These are phyloP conservation scores for Colletotrichum plurivorum DNA, from an alignment of 2,329 filamentous ascomycete genomes.

Conservation along the genomic window DNA sequence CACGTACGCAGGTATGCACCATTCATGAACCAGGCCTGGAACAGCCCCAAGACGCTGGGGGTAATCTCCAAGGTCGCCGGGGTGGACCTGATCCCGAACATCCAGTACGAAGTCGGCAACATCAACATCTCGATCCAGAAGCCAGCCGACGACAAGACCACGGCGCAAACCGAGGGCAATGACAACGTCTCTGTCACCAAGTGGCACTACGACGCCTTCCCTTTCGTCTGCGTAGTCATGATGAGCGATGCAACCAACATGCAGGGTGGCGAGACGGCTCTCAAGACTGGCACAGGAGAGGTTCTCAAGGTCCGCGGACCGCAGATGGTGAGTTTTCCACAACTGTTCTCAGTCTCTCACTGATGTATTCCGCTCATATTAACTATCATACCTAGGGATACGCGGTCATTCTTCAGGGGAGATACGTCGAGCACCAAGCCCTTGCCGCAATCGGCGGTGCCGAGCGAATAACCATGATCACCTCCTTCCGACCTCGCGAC, in stretches of 20 bases:
- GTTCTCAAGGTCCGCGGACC: constrained; percentile 72
- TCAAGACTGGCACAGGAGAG: constrained; percentile 66
- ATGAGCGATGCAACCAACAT: constrained; percentile 74
- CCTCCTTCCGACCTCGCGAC: constrained; percentile 58
- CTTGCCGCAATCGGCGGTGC: constrained; percentile 54
- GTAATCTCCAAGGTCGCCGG: constrained; percentile 67
- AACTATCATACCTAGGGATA: constrained; percentile 49
- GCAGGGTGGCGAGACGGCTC: constrained; percentile 75
- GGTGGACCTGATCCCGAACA: constrained; percentile 66
- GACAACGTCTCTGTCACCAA: constrained; percentile 64
- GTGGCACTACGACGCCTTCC: constrained; percentile 77
- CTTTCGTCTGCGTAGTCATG: constrained; percentile 80
- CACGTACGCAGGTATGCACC: constrained; percentile 7
- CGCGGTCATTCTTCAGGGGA: constrained; percentile 60
- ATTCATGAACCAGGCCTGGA: constrained; percentile 62
- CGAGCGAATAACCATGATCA: constrained; percentile 63
- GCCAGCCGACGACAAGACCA: constrained; percentile 60
- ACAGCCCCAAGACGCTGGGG: constrained; percentile 56
- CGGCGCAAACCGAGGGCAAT: constrained; percentile 52
- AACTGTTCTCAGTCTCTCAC: too few relatives aligned
- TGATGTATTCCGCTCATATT: background rate
- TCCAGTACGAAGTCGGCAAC: constrained; percentile 70
- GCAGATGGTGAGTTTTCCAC: constrained; percentile 63
- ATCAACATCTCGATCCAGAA: constrained; percentile 68
- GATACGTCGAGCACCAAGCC: constrained; percentile 61